Evolutionary conservation across 164 flowering plant genomes (phyloP), one percentile per base, ranked within the genome.

Genomic region (Brasenia schreberi): DNA sequence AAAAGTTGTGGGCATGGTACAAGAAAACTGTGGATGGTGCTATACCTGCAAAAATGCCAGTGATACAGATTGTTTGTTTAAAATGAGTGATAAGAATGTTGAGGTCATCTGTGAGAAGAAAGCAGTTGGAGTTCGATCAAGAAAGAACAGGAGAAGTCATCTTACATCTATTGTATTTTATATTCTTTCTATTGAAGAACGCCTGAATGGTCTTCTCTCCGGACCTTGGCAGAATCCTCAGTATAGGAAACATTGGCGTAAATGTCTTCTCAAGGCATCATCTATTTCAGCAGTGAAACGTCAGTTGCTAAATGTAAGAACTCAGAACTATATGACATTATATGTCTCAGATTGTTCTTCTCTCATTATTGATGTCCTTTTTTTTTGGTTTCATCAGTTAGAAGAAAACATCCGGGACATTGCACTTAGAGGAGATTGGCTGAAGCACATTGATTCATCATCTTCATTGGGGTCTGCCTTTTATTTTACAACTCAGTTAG

Each of bases 11-110:
- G 80, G 79, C 69, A 77, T 70, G 3, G 66, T 52, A 69, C 88
- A 77, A 70, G 99, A 95, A 79, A 87, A 80, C 44, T 95, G 99
- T 76, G 97, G 97, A 12, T 95, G 99, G 99, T 95, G 99, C 79
- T 79, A 82, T 75, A 74, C 80, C 42, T 95, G 99, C 77, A 79
- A 78, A 81, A 67, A n/a, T 75, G 71, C 88, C 16, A 73, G 69
- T 64, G 91, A 78, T 19, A 78, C 44, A 49, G 84, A 78, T 65
- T 95, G 99, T 78, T 80, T 95, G 74, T 84, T 89, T 70, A 75
- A 73, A 63, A 67, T 70, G 68, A 68, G 64, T 62, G 65, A 59
- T 19, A 53, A 61, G 67, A 72, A 68, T 43, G 76, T 42, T 83
- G 80, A 67, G 76, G 62, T 66, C 64, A 70, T 43, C 56, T 49